A percentile compares a stretch with the other conserved stretches of the same genome.
Evolutionary conservation across 352 stramenopile species (phyloP).

Genomic region (Globisporangium apiculatum): DNA sequence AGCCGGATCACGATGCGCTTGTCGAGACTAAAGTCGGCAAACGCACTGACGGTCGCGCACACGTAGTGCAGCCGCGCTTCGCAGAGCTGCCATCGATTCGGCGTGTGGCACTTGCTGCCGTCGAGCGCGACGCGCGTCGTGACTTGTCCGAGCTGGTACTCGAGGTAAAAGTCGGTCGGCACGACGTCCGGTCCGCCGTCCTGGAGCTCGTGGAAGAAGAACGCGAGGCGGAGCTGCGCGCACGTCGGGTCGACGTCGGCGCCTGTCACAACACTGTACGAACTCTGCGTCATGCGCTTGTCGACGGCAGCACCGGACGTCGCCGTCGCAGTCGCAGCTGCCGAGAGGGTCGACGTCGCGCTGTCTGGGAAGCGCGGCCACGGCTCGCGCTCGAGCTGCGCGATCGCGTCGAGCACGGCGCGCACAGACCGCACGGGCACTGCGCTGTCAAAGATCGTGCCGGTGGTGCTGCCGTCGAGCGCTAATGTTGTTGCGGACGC

Average conservation of each 20-base stretch:
- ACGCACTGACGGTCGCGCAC: slow-evolving; percentile 51
- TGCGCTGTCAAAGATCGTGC: not conserved
- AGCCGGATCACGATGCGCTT: slow-evolving; percentile 68
- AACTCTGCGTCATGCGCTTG: slow-evolving; percentile 5
- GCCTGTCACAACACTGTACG: slow-evolving; percentile 19
- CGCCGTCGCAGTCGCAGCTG: too few relatives aligned
- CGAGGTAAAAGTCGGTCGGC: slow-evolving; percentile 64
- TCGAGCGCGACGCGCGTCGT: slow-evolving; percentile 56
- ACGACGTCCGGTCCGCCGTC: slow-evolving; percentile 45
- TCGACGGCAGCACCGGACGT: slow-evolving; percentile 4
- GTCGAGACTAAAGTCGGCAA: slow-evolving; percentile 58
- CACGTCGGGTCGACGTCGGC: slow-evolving; percentile 67
- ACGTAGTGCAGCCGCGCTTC: slow-evolving; percentile 68
- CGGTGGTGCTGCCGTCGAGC: not conserved
- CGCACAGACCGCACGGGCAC: not conserved
- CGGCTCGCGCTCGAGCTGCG: slow-evolving; percentile 12
- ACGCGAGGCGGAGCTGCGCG: slow-evolving; percentile 53
- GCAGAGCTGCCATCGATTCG: slow-evolving; percentile 78
- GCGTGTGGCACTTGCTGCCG: slow-evolving; percentile 72
- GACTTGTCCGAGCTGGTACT: slow-evolving; percentile 70
- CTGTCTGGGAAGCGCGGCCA: slow-evolving; percentile 7
- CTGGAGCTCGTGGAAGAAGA: slow-evolving; percentile 84
- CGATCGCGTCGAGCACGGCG: slow-evolving; percentile 9
- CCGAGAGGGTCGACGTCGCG: not conserved
- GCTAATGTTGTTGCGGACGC: not conserved